Conservation (phyloP, 2,329 filamentous ascomycete species). For the Drechslera avenae region DNA sequence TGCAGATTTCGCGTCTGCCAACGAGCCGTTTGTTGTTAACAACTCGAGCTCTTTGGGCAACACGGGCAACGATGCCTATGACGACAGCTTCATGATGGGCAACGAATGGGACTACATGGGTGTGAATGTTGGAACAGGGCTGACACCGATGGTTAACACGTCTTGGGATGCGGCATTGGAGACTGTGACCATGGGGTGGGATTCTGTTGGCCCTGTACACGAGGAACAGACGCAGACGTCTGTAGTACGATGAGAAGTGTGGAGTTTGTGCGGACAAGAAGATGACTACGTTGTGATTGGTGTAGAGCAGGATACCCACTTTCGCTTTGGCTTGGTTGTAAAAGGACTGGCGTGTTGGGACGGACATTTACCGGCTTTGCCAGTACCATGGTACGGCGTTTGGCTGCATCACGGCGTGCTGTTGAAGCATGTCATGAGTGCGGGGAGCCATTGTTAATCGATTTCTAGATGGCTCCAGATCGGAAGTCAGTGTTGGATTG, state of each 20-base stretch:
- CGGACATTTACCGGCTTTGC: not conserved
- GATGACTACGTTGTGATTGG: not conserved
- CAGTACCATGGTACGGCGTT: not conserved
- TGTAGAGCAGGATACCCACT: slow-evolving; percentile 26
- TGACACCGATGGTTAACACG: slow-evolving; percentile 43
- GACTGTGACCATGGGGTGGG: slow-evolving; percentile 45
- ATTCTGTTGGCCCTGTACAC: slow-evolving; percentile 24
- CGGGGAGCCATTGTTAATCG: too few relatives aligned
- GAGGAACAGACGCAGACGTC: slow-evolving; percentile 2
- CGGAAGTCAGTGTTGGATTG: too few relatives aligned
- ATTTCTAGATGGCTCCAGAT: too few relatives aligned
- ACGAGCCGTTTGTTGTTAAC: slow-evolving; percentile 13
- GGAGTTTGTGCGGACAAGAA: not conserved
- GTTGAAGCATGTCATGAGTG: not conserved
- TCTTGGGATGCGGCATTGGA: slow-evolving; percentile 47
- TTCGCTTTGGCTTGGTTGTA: slow-evolving; percentile 12
- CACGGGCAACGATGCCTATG: slow-evolving; percentile 21
- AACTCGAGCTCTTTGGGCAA: slow-evolving; percentile 9
- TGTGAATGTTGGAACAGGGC: slow-evolving; percentile 28
- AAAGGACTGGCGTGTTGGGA: not conserved
- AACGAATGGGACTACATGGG: slow-evolving; percentile 43
- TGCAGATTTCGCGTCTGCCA: slow-evolving; percentile 2
- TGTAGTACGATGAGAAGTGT: slow-evolving; percentile 5
- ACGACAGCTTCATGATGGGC: slow-evolving; percentile 29
- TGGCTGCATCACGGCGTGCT: not conserved